Percentiles rank a stretch among this genome's conserved stretches.
These are phyloP conservation scores for Boletellus sp. DNA, from an alignment of 1,284 basidiomycete species.

Conservation along the genomic window DNA sequence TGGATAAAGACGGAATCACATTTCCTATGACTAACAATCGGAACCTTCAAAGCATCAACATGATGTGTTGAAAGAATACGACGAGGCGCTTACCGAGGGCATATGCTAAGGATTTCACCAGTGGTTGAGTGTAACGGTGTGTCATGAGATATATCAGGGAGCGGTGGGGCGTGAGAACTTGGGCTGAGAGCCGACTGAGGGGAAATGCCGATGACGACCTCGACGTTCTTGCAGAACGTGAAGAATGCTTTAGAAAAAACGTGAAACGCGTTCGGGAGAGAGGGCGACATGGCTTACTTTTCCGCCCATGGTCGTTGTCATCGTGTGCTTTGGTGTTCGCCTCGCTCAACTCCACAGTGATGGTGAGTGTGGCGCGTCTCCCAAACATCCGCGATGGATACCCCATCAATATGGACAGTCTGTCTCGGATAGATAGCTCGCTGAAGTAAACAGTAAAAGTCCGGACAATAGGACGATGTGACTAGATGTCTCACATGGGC, in stretches of 20 bases:
- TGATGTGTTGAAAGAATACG: too few species aligned
- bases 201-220: not conserved
- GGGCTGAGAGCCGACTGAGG: not conserved
- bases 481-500: not conserved
- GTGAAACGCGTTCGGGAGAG: not conserved
- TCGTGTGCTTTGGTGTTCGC: not conserved
- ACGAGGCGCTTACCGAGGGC: not conserved
- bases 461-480: too few species aligned
- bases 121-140: not conserved
- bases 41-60: not conserved
- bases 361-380: not conserved
- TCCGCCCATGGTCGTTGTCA: not conserved
- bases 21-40: conserved; percentile 3
- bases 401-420: not conserved
- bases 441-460: not conserved
- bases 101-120: not conserved
- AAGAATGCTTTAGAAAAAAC: not conserved
- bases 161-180: not conserved
- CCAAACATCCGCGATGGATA: not conserved
- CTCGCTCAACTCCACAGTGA: not conserved
- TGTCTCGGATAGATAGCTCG: not conserved
- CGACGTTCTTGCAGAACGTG: not conserved
- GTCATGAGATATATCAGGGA: too few species aligned
- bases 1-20: not conserved
- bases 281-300: not conserved